Evolutionary conservation across 306 rosid genomes (phyloP).

Genomic region (Pyrus pyrifolia): DNA sequence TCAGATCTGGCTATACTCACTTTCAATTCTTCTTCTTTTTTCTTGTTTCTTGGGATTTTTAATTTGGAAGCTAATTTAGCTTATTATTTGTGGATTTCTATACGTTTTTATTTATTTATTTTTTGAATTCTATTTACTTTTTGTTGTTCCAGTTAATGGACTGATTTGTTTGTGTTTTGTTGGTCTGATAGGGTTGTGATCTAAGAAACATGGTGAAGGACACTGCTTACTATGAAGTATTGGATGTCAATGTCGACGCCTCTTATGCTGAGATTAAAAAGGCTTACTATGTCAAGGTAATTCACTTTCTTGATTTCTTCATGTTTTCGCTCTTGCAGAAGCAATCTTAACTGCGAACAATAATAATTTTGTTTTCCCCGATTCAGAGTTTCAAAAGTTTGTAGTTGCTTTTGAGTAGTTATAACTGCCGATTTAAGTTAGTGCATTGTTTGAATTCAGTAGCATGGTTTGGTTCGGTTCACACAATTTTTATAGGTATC

Average conservation of each 20-base stretch:
- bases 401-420: not conserved
- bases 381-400: not conserved
- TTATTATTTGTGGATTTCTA: not conserved
- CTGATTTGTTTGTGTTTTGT: not conserved
- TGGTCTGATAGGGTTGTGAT: conserved; percentile 20
- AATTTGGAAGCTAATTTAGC: not conserved
- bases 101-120: too few relatives aligned
- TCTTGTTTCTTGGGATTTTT: not conserved
- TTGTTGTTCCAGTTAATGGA: not conserved
- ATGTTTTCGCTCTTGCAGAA: not conserved
- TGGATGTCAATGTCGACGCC: conserved; percentile 69
- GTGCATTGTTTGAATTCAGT: not conserved
- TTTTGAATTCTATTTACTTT: not conserved
- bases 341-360: not conserved
- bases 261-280: conserved; percentile 74
- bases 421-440: not conserved
- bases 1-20: not conserved
- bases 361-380: not conserved
- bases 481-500: not conserved
- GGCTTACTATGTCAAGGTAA: conserved; percentile 87
- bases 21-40: not conserved
- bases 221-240: conserved; percentile 57
- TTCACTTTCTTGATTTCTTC: not conserved
- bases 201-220: conserved; percentile 71
- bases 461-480: not conserved